Evolutionary conservation across 768 basidiomycete species (phyloP).

Genomic region (Termitomyces sp.): DNA sequence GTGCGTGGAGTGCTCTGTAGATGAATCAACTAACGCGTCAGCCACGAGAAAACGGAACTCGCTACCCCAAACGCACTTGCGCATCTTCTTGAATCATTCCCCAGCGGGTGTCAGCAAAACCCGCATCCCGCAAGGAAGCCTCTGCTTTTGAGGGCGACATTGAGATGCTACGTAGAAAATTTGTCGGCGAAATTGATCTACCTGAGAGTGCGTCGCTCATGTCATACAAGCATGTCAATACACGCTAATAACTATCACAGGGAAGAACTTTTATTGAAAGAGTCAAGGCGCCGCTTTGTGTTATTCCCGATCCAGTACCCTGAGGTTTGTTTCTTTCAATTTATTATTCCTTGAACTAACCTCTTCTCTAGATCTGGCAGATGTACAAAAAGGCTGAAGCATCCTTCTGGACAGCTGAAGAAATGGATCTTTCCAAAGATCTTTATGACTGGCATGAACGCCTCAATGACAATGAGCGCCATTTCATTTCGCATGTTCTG

Average conservation of each 20-base stretch:
- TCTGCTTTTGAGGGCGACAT: slow-evolving; percentile 5
- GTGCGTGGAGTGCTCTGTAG: no score
- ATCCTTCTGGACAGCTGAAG: no score
- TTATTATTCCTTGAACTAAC: no score
- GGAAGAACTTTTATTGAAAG: slow-evolving; percentile 78
- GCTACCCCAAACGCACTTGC: no score
- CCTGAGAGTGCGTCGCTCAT: slow-evolving; percentile 42
- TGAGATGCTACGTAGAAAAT: slow-evolving; percentile 34
- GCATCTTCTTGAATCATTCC: no score
- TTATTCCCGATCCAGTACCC: slow-evolving; percentile 92
- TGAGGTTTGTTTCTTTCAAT: no score
- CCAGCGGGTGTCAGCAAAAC: no score
- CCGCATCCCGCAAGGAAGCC: neutral
- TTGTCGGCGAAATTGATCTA: slow-evolving; percentile 68
- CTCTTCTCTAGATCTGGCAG: slow-evolving; percentile 71
- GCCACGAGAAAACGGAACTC: no score
- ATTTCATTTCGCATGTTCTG: no score
- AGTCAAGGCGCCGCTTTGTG: slow-evolving; percentile 77
- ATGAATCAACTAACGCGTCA: no score
- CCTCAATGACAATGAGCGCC: slow-evolving; percentile 75
- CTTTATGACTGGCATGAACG: slow-evolving; percentile 79
- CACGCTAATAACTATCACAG: slow-evolving; percentile 21
- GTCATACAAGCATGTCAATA: neutral
- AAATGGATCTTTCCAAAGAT: slow-evolving; percentile 88
- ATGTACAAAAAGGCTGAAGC: slow-evolving; percentile 95